Evolutionary conservation across 2,329 filamentous ascomycete genomes (phyloP), one percentile per base, ranked within the genome.

Genomic region (Sclerotinia nivalis): DNA sequence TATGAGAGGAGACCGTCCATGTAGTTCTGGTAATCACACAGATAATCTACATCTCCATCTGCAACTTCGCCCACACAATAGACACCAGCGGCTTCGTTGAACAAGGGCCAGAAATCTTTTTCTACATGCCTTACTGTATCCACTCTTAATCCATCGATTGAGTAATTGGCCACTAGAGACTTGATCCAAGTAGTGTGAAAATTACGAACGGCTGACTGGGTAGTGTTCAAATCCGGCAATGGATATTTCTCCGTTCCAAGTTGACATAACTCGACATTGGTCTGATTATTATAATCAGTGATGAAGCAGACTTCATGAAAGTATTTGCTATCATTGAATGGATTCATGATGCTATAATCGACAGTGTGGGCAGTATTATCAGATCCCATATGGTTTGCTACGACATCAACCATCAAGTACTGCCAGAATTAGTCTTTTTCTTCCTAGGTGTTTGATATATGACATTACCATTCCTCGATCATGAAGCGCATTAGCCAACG

Each of bases 41-140:
- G 82, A 82, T 81, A 88, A 82, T 77, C 72, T 1, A 85, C 82
- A 72, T 85, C 80, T 40, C 86, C 87, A 54, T 87, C 81, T 67
- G 83, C 84, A 4, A 89, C 87, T 75, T 91, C 88, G 8, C 88
- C 88, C 15, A 89, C 81, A 8, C 83, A 82, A 76, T 88, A 89
- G 1, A 89, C 85, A 3, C 86, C 87, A 0, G 86, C 82, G 1
- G 80, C 74, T 37, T 83, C 79, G 65, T 77, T 73, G 73, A 89
- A 90, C 0, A 75, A 78, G 0, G 85, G 79, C 81, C 87, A 88
- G 77, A 89, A 91, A 25, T 81, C 82, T 71, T 78, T 80, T 47
- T 82, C 76, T 45, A 85, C 80, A 71, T 86, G 80, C 72, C 83
- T 80, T 15, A 81, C 81, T 52, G 82, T 83, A 74, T 86, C 84